Conservation (phyloP, 352 stramenopile genomes). For the Elongisporangium senticosum region DNA sequence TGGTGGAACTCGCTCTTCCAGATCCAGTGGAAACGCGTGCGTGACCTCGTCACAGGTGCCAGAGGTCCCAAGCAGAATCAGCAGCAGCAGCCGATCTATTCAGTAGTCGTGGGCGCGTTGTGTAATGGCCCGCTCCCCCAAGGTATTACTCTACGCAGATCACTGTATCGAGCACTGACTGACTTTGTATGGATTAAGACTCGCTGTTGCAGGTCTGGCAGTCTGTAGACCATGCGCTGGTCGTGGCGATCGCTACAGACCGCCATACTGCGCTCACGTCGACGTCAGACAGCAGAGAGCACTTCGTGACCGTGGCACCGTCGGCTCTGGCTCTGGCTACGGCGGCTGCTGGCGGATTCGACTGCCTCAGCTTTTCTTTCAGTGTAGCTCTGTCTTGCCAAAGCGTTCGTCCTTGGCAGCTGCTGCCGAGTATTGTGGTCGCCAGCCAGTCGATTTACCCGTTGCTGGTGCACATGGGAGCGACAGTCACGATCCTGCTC, state of each 20-base stretch:
- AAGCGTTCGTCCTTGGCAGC: constrained; percentile 40
- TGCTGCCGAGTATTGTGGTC: constrained; percentile 15
- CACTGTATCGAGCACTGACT: neutral
- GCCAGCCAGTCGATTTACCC: constrained; percentile 20
- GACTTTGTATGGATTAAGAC: constrained; percentile 6
- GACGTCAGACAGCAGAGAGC: neutral
- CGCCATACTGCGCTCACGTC: constrained; percentile 3
- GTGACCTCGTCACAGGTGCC: constrained; percentile 11
- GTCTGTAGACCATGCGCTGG: constrained; percentile 37
- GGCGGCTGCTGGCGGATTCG: neutral
- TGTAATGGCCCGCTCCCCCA: neutral
- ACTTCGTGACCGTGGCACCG: constrained; percentile 30
- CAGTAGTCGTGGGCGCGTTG: constrained; percentile 14
- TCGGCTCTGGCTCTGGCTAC: constrained; percentile 20
- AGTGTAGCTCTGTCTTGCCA: constrained; percentile 20
- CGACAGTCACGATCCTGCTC: constrained; percentile 30
- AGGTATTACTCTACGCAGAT: neutral
- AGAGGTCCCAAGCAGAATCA: constrained; percentile 8
- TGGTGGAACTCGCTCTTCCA: constrained; percentile 26
- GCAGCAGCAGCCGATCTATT: constrained; percentile 9
- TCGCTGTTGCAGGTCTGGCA: constrained; percentile 53
- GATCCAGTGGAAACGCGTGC: constrained; percentile 44
- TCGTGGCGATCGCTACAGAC: constrained; percentile 35
- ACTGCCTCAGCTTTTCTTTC: constrained; percentile 33
- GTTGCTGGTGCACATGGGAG: constrained; percentile 41